Evolutionary conservation across 257 asterid genomes (phyloP).

Genomic region (Nicotiana obtusifolia): DNA sequence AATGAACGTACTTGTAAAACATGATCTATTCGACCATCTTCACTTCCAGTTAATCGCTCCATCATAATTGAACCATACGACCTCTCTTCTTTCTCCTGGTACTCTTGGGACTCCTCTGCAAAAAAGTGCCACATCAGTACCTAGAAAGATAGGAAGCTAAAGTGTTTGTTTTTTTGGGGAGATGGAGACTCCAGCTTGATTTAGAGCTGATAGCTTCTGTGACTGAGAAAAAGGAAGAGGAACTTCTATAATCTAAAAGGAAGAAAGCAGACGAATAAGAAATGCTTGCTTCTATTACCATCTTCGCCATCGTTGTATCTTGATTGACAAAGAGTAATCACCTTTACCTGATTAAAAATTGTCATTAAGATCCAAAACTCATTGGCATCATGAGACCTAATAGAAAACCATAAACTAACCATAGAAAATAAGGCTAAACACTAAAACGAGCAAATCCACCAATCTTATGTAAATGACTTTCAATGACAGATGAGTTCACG

Average conservation of each 20-base stretch:
- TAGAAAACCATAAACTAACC: not conserved
- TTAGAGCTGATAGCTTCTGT: not conserved
- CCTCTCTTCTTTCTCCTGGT: constrained; percentile 55
- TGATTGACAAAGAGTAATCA: constrained; percentile 80
- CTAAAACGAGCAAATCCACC: not conserved
- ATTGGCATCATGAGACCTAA: not conserved
- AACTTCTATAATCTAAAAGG: not conserved
- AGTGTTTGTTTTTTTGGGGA: not conserved
- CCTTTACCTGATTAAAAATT: constrained; percentile 58
- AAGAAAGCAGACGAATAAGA: not conserved
- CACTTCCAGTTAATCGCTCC: constrained; percentile 73
- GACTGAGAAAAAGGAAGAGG: not conserved
- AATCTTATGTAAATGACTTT: not conserved
- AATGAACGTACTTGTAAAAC: constrained; percentile 65
- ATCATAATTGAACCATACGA: constrained; percentile 83
- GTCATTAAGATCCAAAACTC: not conserved
- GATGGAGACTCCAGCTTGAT: not conserved
- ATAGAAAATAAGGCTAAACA: not conserved
- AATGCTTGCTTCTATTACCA: constrained; percentile 37
- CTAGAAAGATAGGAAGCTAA: not conserved
- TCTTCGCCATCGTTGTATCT: constrained; percentile 36
- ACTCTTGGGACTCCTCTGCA: constrained; percentile 57
- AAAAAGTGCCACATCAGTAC: constrained; percentile 7
- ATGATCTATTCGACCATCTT: constrained; percentile 81
- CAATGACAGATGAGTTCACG: not conserved